Base-by-base conservation (phyloP, 2,329 filamentous ascomycete genomes). In the Fusarium domesticum region DNA sequence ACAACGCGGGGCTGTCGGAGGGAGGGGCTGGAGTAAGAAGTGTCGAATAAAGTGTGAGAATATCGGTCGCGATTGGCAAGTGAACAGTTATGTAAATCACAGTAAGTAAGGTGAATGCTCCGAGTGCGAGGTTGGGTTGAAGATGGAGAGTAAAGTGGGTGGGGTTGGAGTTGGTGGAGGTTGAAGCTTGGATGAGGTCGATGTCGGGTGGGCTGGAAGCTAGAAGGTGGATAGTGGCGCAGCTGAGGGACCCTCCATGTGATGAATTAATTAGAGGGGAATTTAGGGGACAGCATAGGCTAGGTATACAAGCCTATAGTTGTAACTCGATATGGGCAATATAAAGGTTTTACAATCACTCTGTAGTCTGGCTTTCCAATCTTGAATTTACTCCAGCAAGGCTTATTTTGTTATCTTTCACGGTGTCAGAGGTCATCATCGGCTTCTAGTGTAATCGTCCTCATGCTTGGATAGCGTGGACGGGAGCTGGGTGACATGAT, bases 201-300 rank as follows among this genome's bases (percentile, higher is more conserved):
- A 36, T 8, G 37, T n/a, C n/a, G n/a, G n/a, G n/a, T 46, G 37
- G 37, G 31, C 31, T 44, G 37, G 37, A 40, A 39, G 48, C 52
- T 52, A 48, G 51, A 48, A 53, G 48, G 48, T 53, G 41, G 41
- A 34, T 37, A 36, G 48, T 54, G 52, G 52, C 52, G 48, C 52
- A 50, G 31, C n/a, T 16, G 7, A 33, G n/a, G 25, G 31, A 6
- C 14, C 16, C 16, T 7, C 31, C 16, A 33, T 33, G 15, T 28
- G 31, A 18, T 18, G 31, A 28, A 7, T 33, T 33, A 33, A n/a
- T n/a, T 33, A 15, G 31, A 4, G 16, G 16, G 31, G n/a, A n/a
- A 16, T 18, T 7, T n/a, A n/a, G n/a, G n/a, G n/a, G n/a, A n/a
- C n/a, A n/a, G n/a, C n/a, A n/a, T n/a, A n/a, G n/a, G n/a, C n/a